Conservation (phyloP, 2,329 filamentous ascomycete genomes). For the Trichoderma sp. region DNA sequence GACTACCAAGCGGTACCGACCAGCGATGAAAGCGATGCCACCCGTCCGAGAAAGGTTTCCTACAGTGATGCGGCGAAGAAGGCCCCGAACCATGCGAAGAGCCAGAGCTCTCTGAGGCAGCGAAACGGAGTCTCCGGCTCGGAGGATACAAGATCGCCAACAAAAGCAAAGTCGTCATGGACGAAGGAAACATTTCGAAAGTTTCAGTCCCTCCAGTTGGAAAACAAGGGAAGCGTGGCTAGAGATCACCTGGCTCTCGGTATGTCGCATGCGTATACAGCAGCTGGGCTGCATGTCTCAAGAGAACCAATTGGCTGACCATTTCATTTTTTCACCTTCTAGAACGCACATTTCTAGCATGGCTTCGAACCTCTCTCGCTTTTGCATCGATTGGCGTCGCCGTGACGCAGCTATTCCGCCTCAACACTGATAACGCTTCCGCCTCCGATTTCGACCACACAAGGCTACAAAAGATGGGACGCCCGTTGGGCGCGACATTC, state of each 20-base stretch:
- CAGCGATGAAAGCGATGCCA: background rate
- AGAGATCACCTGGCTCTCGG: constrained; percentile 79
- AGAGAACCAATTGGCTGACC: background rate
- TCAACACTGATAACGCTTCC: constrained; percentile 61
- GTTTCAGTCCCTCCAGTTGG: constrained; percentile 69
- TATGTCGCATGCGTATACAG: constrained; percentile 39
- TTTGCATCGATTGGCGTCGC: constrained; percentile 84
- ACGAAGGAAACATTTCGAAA: constrained; percentile 51
- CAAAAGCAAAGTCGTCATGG: constrained; percentile 40
- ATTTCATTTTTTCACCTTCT: background rate
- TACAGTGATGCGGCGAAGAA: background rate
- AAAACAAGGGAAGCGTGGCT: constrained; percentile 84
- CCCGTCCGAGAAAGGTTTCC: constrained; percentile 16
- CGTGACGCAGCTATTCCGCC: constrained; percentile 80
- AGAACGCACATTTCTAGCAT: constrained; percentile 85
- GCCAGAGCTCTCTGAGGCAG: background rate
- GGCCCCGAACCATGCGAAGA: background rate
- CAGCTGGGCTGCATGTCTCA: constrained; percentile 7
- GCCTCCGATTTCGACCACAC: constrained; percentile 37
- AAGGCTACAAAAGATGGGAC: constrained; percentile 64
- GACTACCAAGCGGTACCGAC: constrained; percentile 44
- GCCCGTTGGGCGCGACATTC: constrained; percentile 75
- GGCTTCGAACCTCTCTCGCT: constrained; percentile 78
- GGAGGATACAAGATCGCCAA: background rate
- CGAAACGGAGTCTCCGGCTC: constrained; percentile 5